A percentile compares a stretch with the other conserved stretches of the same genome.
Evolutionary conservation across 306 rosid species (phyloP).

Genomic region (Sicyos baderoa): DNA sequence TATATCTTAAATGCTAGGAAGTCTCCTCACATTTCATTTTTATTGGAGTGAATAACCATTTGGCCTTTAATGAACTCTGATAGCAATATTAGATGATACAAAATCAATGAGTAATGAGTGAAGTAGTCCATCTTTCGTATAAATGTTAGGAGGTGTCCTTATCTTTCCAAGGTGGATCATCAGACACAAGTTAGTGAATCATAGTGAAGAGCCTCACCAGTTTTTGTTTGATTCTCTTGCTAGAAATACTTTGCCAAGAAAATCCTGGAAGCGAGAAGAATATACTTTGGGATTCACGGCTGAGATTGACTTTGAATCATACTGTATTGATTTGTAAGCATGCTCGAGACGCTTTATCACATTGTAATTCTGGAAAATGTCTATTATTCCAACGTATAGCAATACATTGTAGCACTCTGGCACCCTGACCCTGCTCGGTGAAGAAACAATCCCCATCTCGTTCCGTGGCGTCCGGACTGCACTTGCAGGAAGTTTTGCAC

Average conservation of each 20-base stretch:
- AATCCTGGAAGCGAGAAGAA: constrained; percentile 39
- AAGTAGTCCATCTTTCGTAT: too few relatives aligned
- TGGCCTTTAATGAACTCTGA: too few relatives aligned
- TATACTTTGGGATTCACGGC: constrained; percentile 39
- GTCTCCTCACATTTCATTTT: too few relatives aligned
- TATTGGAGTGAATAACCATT: too few relatives aligned
- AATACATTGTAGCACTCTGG: constrained; percentile 31
- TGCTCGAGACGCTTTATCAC: constrained; percentile 35
- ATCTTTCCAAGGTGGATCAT: too few relatives aligned
- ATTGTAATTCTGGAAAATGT: constrained; percentile 30
- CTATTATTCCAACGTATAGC: constrained; percentile 28
- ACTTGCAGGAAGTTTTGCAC: constrained; percentile 29
- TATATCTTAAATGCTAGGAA: too few relatives aligned
- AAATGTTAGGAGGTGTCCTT: too few relatives aligned
- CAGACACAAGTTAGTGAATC: too few relatives aligned
- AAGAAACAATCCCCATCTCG: constrained; percentile 21
- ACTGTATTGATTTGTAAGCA: constrained; percentile 35
- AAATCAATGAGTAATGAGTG: too few relatives aligned
- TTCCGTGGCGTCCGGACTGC: constrained; percentile 22
- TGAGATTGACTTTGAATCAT: constrained; percentile 26
- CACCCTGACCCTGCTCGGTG: constrained; percentile 14
- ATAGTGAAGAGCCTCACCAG: neutral
- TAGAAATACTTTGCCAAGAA: constrained; percentile 30
- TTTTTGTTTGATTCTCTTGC: constrained; percentile 21
- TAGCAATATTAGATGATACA: too few relatives aligned